Evolutionary conservation across 805 yeast species (phyloP).

Genomic region (Barnettozyma sp.): DNA sequence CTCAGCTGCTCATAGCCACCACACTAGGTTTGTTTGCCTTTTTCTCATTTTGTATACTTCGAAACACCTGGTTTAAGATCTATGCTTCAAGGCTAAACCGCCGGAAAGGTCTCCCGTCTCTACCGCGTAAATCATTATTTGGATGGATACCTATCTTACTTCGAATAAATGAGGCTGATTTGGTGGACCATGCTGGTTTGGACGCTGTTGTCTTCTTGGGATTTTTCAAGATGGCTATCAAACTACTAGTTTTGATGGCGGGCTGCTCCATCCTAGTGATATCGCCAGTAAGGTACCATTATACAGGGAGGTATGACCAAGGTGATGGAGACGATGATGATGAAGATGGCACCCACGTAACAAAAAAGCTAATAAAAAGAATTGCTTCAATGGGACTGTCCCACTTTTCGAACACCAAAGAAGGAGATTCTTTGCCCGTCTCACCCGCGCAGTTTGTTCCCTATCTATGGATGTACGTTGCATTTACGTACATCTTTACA

Average conservation of each 20-base stretch:
- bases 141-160: slow-evolving; percentile 76
- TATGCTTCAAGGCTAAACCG: slow-evolving; percentile 66
- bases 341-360: background rate
- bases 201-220: slow-evolving; percentile 91
- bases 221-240: slow-evolving; percentile 84
- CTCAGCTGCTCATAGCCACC: slow-evolving; percentile 68
- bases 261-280: slow-evolving; percentile 67
- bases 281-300: slow-evolving; percentile 78
- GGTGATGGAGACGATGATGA: slow-evolving; percentile 31
- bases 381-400: background rate
- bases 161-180: slow-evolving; percentile 61
- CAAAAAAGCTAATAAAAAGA: background rate
- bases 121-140: slow-evolving; percentile 53
- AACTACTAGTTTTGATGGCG: slow-evolving; percentile 55
- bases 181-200: slow-evolving; percentile 83
- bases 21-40: slow-evolving; percentile 65
- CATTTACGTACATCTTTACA: slow-evolving; percentile 84
- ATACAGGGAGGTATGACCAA: slow-evolving; percentile 72
- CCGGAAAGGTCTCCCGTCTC: slow-evolving; percentile 47
- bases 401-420: slow-evolving; percentile 23
- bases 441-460: slow-evolving; percentile 39
- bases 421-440: slow-evolving; percentile 21
- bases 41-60: slow-evolving; percentile 57
- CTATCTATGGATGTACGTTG: slow-evolving; percentile 80
- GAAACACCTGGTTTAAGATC: slow-evolving; percentile 71